phyloP scores from a whole-genome alignment of 179 eudicot species.

The Carnegiea gigantea region DNA sequence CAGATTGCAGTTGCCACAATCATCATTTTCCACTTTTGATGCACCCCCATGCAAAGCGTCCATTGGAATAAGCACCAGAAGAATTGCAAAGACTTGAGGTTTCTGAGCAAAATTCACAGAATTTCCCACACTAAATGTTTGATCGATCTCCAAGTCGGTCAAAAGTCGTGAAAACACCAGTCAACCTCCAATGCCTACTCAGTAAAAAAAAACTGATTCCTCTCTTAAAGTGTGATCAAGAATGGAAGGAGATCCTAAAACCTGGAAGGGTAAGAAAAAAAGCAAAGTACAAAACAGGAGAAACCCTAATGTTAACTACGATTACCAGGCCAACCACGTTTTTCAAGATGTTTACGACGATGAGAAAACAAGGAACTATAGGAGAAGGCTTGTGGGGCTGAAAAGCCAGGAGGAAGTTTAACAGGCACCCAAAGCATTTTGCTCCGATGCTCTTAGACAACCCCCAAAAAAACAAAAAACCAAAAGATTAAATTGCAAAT shows the following conservation, averaged over 20 bases:
- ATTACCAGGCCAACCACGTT: constrained; percentile 88
- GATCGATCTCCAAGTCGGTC: constrained; percentile 3
- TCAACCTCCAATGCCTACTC: constrained; percentile 7
- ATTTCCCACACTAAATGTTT: background rate
- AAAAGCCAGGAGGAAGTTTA: background rate
- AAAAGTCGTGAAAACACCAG: background rate
- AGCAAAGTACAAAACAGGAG: background rate
- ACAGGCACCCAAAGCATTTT: background rate
- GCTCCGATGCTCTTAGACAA: background rate
- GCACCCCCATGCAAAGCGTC: constrained; percentile 26
- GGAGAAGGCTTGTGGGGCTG: background rate
- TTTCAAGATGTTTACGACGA: constrained; percentile 79
- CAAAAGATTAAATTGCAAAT: no score
- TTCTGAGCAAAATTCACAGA: constrained; percentile 9
- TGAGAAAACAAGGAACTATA: constrained; percentile 47
- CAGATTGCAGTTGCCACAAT: constrained; percentile 15
- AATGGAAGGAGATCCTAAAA: constrained; percentile 5
- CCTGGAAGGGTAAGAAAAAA: background rate
- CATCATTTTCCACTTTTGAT: constrained; percentile 1
- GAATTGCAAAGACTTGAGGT: background rate
- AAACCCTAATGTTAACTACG: constrained; percentile 61
- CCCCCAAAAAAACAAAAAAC: background rate
- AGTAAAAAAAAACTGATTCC: background rate
- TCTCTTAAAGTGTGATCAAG: constrained; percentile 6
- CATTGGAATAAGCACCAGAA: constrained; percentile 21